phyloP scores from a whole-genome alignment of 1,139 yeast genomes.

The Diutina neorugosa region DNA sequence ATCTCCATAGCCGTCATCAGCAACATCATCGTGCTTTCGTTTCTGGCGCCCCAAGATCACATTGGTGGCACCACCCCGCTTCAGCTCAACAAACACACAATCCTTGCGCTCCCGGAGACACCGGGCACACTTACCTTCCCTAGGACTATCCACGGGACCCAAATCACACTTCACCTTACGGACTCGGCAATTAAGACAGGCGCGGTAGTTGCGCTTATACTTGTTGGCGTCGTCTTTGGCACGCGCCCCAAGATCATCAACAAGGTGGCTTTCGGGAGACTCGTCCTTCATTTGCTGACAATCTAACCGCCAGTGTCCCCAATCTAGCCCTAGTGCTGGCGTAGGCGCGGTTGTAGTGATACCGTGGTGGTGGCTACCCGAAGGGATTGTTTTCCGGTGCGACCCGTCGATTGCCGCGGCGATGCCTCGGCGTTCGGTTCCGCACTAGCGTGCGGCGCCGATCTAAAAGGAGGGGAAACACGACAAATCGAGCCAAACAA shows the following conservation, averaged over 20 bases:
- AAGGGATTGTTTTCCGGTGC: not conserved
- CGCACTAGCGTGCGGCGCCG: not conserved
- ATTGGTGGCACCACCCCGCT: conserved; percentile 19
- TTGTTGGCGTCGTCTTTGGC: conserved; percentile 8
- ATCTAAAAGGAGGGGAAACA: not conserved
- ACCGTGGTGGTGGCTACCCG: not conserved
- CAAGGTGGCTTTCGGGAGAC: not conserved
- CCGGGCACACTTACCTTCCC: conserved; percentile 64
- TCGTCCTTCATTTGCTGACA: not conserved
- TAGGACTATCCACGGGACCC: conserved; percentile 64
- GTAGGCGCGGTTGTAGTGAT: not conserved
- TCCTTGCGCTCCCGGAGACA: conserved; percentile 51
- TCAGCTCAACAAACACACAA: conserved; percentile 2
- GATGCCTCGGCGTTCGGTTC: not conserved
- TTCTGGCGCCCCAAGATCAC: not conserved
- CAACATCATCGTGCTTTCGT: not conserved
- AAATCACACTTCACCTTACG: conserved; percentile 79
- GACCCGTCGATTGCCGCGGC: not conserved
- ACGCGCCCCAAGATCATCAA: not conserved
- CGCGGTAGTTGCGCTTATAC: conserved; percentile 59
- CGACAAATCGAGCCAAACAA: not conserved
- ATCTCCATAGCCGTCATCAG: not conserved
- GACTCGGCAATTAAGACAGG: conserved; percentile 74
- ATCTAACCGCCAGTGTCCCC: not conserved
- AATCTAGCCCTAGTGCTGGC: not conserved